These are phyloP conservation scores for Chalciporus piperatus DNA, from an alignment of 768 basidiomycete species.

Conservation along the genomic window DNA sequence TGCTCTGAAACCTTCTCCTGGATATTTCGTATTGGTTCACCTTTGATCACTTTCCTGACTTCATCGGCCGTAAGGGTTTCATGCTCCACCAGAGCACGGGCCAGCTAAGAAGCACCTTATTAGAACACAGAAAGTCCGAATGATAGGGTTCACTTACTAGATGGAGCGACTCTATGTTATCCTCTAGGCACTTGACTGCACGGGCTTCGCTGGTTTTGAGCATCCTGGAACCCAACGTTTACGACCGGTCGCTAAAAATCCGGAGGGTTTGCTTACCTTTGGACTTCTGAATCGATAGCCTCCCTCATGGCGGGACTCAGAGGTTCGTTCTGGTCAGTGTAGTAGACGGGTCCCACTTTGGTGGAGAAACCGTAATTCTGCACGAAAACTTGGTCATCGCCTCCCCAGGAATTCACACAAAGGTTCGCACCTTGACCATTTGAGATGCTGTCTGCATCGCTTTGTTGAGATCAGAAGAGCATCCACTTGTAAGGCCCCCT, in stretches of 20 bases:
- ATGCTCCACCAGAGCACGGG: constrained; percentile 88
- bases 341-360: constrained; percentile 80
- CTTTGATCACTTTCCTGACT: constrained; percentile 80
- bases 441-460: constrained; percentile 77
- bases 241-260: not conserved
- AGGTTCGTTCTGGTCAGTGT: constrained; percentile 66
- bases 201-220: constrained; percentile 70
- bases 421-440: constrained; percentile 80
- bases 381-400: not conserved
- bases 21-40: constrained; percentile 73
- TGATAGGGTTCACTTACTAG: constrained; percentile 41
- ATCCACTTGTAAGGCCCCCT: constrained; percentile 89
- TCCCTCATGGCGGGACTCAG: constrained; percentile 76
- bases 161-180: constrained; percentile 73
- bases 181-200: constrained; percentile 59
- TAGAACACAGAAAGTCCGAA: not conserved
- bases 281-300: constrained; percentile 86
- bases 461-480: constrained; percentile 78
- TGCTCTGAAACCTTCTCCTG: constrained; percentile 65
- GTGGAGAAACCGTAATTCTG: constrained; percentile 78
- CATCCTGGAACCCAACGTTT: constrained; percentile 37
- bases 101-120: constrained; percentile 53
- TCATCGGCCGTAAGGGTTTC: constrained; percentile 90
- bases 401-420: not conserved
- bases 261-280: constrained; percentile 50